These are phyloP conservation scores for Butyriboletus appendiculatus DNA, from an alignment of 1,284 basidiomycete species.

Conservation along the genomic window DNA sequence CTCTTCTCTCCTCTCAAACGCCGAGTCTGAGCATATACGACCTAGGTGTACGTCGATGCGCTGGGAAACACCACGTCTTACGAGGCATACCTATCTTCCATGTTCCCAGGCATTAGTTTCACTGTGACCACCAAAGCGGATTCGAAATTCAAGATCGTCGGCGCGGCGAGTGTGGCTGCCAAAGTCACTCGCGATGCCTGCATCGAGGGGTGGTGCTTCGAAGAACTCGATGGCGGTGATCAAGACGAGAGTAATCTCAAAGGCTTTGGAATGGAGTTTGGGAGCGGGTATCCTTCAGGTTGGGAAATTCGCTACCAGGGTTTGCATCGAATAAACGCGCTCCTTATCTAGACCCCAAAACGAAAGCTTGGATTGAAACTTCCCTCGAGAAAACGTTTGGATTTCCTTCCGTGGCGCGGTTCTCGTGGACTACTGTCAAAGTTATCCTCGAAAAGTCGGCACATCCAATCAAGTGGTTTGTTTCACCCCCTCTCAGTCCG, in stretches of 20 bases:
- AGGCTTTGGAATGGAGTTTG: slow-evolving; percentile 60
- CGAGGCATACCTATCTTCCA: slow-evolving; percentile 72
- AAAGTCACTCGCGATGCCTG: slow-evolving; percentile 95
- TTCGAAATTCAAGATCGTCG: slow-evolving; percentile 94
- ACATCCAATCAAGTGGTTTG: slow-evolving; percentile 79
- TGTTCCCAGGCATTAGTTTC: slow-evolving; percentile 85
- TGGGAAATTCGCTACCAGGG: neutral
- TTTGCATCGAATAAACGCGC: slow-evolving; percentile 2
- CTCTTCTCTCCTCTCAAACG: neutral
- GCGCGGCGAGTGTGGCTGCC: slow-evolving; percentile 94
- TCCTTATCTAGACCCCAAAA: slow-evolving; percentile 77
- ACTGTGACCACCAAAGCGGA: slow-evolving; percentile 95
- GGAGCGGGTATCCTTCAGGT: slow-evolving; percentile 92
- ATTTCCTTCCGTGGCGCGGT: slow-evolving; percentile 88
- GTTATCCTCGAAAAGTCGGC: slow-evolving; percentile 82
- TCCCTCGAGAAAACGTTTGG: slow-evolving; percentile 91
- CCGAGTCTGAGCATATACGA: neutral
- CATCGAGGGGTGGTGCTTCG: slow-evolving; percentile 83
- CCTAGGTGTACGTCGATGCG: slow-evolving; percentile 93
- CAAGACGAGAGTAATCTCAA: slow-evolving; percentile 7
- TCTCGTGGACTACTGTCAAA: slow-evolving; percentile 96
- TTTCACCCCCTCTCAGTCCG: neutral
- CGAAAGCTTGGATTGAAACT: slow-evolving; percentile 81
- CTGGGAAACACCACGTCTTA: slow-evolving; percentile 89
- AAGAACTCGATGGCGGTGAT: slow-evolving; percentile 46